Evolutionary conservation across 2,329 filamentous ascomycete genomes (phyloP).

Genomic region (Juglanconis sp.): DNA sequence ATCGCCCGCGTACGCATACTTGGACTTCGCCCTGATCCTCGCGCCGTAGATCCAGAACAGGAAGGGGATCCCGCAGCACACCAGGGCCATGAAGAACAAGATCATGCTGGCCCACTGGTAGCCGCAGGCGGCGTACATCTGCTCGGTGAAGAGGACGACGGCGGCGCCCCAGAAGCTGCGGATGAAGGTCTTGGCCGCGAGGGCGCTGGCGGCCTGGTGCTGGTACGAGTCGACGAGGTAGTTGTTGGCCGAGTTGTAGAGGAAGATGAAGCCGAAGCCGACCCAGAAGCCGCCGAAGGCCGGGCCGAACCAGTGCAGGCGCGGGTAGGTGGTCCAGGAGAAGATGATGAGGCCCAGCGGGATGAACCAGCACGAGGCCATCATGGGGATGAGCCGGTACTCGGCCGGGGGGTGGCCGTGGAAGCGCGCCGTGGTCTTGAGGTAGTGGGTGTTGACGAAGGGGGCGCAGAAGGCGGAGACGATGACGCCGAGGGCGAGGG

Average conservation of each 20-base stretch:
- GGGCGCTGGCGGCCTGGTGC: constrained; percentile 73
- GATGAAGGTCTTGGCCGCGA: constrained; percentile 79
- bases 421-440: constrained; percentile 59
- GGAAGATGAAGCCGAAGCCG: constrained; percentile 79
- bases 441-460: constrained; percentile 77
- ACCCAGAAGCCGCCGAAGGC: constrained; percentile 68
- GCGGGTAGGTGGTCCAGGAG: constrained; percentile 61
- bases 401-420: constrained; percentile 75
- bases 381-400: constrained; percentile 77
- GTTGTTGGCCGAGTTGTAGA: constrained; percentile 77
- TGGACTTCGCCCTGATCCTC: constrained; percentile 63
- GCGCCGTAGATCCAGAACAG: constrained; percentile 78
- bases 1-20: constrained; percentile 68
- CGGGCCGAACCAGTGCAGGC: constrained; percentile 68
- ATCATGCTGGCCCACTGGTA: constrained; percentile 75
- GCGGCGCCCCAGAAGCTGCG: constrained; percentile 77
- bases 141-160: constrained; percentile 74
- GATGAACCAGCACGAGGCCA: constrained; percentile 71
- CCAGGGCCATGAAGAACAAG: constrained; percentile 70
- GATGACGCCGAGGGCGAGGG: constrained; percentile 72
- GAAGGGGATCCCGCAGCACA: constrained; percentile 79
- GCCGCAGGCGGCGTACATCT: constrained; percentile 73
- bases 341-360: constrained; percentile 57
- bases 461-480: constrained; percentile 65
- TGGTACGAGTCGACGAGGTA: constrained; percentile 65